Conservation (phyloP, 441 rosid genomes). For the Dalechampia spathulata region DNA sequence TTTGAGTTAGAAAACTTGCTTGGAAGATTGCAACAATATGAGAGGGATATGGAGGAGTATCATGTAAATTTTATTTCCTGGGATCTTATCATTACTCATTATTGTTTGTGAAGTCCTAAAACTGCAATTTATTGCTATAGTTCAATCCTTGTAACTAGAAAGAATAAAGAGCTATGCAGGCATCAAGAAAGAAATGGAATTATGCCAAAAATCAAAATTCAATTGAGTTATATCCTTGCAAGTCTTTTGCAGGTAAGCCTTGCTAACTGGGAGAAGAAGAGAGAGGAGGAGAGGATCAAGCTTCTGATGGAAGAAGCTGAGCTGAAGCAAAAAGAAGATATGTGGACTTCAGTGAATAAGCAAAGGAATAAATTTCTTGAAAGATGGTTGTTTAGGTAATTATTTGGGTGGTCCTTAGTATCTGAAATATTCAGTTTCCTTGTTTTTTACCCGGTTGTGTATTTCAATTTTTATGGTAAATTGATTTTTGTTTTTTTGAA, state of each 20-base stretch:
- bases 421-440: not conserved
- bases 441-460: not conserved
- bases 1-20: slow-evolving; percentile 56
- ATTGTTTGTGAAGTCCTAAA: too few relatives aligned
- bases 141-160: too few relatives aligned
- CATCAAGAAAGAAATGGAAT: too few relatives aligned
- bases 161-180: too few relatives aligned
- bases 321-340: slow-evolving; percentile 46
- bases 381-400: slow-evolving; percentile 59
- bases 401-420: not conserved
- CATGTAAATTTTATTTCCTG: slow-evolving; percentile 44
- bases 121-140: too few relatives aligned
- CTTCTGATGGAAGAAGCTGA: slow-evolving; percentile 79
- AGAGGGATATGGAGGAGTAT: slow-evolving; percentile 77
- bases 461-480: not conserved
- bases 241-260: slow-evolving; percentile 40
- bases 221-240: not conserved
- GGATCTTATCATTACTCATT: too few relatives aligned
- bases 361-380: slow-evolving; percentile 42
- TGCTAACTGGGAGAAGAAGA: slow-evolving; percentile 70
- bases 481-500: not conserved
- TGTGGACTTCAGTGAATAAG: slow-evolving; percentile 49
- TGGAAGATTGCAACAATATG: slow-evolving; percentile 67
- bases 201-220: too few relatives aligned
- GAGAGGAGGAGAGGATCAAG: slow-evolving; percentile 57